These are phyloP conservation scores for Pythium plurisporium DNA, from an alignment of 352 stramenopile genomes.

Conservation along the genomic window DNA sequence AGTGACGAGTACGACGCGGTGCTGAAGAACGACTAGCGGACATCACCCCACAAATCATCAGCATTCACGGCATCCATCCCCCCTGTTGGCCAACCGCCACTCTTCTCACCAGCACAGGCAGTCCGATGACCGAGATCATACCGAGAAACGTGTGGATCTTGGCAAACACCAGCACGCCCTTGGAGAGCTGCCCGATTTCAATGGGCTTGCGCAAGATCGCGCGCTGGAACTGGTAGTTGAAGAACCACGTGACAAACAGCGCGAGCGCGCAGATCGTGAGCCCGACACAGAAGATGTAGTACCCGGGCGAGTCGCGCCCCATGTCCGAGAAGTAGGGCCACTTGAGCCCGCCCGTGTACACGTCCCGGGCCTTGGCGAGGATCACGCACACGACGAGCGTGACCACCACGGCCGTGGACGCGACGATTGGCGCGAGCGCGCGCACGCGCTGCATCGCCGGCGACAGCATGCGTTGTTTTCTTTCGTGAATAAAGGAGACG, in stretches of 20 bases:
- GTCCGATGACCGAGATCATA: conserved; percentile 39
- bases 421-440: conserved; percentile 29
- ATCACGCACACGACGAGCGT: conserved; percentile 53
- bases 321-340: conserved; percentile 74
- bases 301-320: conserved; percentile 49
- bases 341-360: conserved; percentile 50
- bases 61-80: too few relatives aligned
- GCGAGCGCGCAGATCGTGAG: conserved; percentile 32
- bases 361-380: conserved; percentile 40
- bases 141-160: conserved; percentile 24
- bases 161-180: conserved; percentile 19
- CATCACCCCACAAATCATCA: too few relatives aligned
- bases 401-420: conserved; percentile 30
- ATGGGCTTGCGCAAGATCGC: conserved; percentile 30
- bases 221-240: conserved; percentile 57
- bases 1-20: conserved; percentile 46
- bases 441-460: conserved; percentile 12
- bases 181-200: conserved; percentile 28
- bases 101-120: conserved; percentile 49
- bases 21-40: conserved; percentile 49
- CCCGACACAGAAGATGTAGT: conserved; percentile 50
- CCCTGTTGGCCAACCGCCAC: too few relatives aligned
- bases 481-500: background rate
- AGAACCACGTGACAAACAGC: conserved; percentile 39
- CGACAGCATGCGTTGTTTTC: background rate